Base-by-base conservation (phyloP, 176 grass and related monocot genomes). In the Dactylis glomerata region DNA sequence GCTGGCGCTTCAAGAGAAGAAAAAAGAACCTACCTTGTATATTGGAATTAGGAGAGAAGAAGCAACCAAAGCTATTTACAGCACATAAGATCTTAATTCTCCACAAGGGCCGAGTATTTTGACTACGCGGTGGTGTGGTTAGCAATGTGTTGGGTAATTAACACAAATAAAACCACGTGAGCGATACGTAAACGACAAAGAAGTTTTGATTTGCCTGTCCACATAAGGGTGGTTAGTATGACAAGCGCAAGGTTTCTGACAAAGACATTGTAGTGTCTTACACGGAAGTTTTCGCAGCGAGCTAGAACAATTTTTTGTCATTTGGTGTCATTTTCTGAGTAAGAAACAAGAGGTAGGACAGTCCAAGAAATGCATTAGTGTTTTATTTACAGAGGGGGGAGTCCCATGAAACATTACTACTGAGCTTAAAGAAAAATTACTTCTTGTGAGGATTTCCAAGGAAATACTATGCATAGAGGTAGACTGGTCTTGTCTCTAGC, bases 11-110 rank as follows among this genome's bases (percentile, higher is more conserved):
- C 36, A 71, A 71, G 36, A 71, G 36, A 27, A 27, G 14, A 56
- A 82, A 56, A 75, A 86, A 27, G 24, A 82, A 37, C 24, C 49
- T 62, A 46, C 88, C 79, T 72, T 83, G 88, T 83, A 46, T 63
- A 54, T 82, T 82, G 79, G 50, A 82, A 3, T 54, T 13, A 46
- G n/a, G 44, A 9, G 26, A 62, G 23, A 71, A 32, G 41, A 86
- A 62, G 6, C 32, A 3, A 38, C 50, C 78, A 85, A 81, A 56
- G 19, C 3, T 19, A 16, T 28, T 84, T 31, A 65, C 36, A 65
- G 6, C 15, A 67, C 47, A 16, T 17, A 1, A 47, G 64, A 45
- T 80, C 34, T 54, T 75, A 51, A 33, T 75, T 74, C n/a, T 80
- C 38, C 28, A n/a, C 26, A 34, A 19, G n/a, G 6, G 33, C 12